Percentiles rank a stretch among this genome's conserved stretches.
Conservation (phyloP, 1,284 basidiomycete genomes). For the Pascua guehoae region DNA sequence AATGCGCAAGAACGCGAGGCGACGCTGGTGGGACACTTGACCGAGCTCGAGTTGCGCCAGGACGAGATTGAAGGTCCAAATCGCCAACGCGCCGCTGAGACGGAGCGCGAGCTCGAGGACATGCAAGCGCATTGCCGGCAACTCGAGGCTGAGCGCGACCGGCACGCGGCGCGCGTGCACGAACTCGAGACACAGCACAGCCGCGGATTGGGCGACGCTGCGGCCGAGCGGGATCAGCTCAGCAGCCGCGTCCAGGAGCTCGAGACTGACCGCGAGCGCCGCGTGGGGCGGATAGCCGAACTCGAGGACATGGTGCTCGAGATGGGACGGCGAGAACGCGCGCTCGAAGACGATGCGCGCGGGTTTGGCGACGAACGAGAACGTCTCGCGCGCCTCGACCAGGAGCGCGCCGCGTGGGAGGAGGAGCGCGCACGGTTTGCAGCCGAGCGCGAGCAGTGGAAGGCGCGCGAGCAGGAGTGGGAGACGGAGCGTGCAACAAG, state of each 20-base stretch:
- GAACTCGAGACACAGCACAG: slow-evolving; percentile 2
- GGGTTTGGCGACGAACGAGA: slow-evolving; percentile 23
- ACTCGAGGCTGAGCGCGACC: slow-evolving; percentile 2
- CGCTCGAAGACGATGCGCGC: slow-evolving; percentile 33
- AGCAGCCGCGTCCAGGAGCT: slow-evolving; percentile 3
- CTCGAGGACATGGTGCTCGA: slow-evolving; percentile 43
- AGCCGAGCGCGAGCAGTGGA: slow-evolving; percentile 12
- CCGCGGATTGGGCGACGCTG: slow-evolving; percentile 8
- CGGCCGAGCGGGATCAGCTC: slow-evolving; percentile 8
- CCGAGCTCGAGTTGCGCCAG: background rate
- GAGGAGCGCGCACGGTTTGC: slow-evolving; percentile 2
- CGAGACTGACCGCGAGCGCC: slow-evolving; percentile 20
- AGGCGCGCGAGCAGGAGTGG: slow-evolving; percentile 7
- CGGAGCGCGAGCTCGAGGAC: slow-evolving; percentile 4
- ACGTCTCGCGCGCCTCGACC: slow-evolving; percentile 51
- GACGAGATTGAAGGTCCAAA: background rate
- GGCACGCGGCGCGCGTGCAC: slow-evolving; percentile 3
- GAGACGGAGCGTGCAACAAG: background rate
- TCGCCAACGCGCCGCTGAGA: background rate
- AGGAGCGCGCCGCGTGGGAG: slow-evolving; percentile 53
- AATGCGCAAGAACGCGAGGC: background rate
- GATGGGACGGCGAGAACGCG: slow-evolving; percentile 36
- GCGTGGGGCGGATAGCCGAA: slow-evolving; percentile 27
- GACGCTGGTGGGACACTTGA: background rate
- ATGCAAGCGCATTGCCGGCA: background rate